phyloP scores from a whole-genome alignment of 768 basidiomycete species.

The Lactarius trivialis region DNA sequence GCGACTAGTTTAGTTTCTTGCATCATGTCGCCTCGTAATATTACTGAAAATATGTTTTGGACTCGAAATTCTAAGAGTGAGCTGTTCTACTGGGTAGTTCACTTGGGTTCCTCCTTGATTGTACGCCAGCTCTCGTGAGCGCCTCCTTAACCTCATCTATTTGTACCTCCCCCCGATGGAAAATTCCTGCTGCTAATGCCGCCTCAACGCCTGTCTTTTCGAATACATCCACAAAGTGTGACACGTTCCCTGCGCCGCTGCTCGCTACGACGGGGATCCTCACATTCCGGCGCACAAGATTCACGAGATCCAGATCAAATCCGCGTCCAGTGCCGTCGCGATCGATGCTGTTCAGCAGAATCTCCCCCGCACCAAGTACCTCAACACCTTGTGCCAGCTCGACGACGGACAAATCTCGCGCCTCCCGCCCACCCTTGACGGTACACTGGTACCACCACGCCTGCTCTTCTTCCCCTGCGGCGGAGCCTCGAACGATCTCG shows the following conservation, averaged over 20 bases:
- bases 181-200: slow-evolving; percentile 94
- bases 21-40: slow-evolving; percentile 13
- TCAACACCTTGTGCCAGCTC: slow-evolving; percentile 93
- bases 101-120: slow-evolving; percentile 33
- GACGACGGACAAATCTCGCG: slow-evolving; percentile 76
- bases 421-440: slow-evolving; percentile 85
- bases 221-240: slow-evolving; percentile 90
- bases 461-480: slow-evolving; percentile 43
- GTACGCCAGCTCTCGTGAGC: slow-evolving; percentile 42
- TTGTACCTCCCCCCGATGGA: slow-evolving; percentile 83
- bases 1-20: slow-evolving; percentile 14
- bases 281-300: slow-evolving; percentile 67
- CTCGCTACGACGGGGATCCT: slow-evolving; percentile 91
- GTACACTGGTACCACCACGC: slow-evolving; percentile 99
- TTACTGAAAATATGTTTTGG: slow-evolving; percentile 18
- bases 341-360: slow-evolving; percentile 94
- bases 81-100: background rate
- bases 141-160: slow-evolving; percentile 75
- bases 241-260: slow-evolving; percentile 79
- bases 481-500: slow-evolving; percentile 46
- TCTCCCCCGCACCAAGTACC: slow-evolving; percentile 86
- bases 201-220: slow-evolving; percentile 74
- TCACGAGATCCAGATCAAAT: slow-evolving; percentile 81
- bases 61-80: background rate
- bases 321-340: slow-evolving; percentile 89